Evolutionary conservation across 2,329 filamentous ascomycete species (phyloP), one percentile per base, ranked within the genome.

Genomic region (Neofusicoccum umdonicola): DNA sequence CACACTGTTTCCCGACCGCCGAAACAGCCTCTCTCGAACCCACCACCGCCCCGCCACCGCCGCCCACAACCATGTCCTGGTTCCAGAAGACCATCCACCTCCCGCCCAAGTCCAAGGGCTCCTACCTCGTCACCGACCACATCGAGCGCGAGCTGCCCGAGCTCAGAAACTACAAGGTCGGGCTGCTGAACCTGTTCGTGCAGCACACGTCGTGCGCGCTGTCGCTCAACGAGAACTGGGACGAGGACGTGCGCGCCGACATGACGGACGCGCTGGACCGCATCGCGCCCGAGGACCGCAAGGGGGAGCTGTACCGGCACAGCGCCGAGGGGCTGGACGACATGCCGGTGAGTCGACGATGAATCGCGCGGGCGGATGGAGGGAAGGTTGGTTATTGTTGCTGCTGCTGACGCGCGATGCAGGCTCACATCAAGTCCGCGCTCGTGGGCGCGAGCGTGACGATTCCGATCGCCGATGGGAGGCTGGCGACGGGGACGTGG

Each of bases 121-220:
- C 88, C 62, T 97, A 97, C 81, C 90, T 98, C 66, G 85, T 98
- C 72, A 97, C 94, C 58, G 87, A 93, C 76, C 83, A 89, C 61
- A 85, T 98, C 64, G 70, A 87, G 31, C 81, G 83, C 57, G 82
- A 88, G 66, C 80, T 98, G 0, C 93, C 94, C 3, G 93, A 97
- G 79, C 85, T 98, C 68, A 83, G 84, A 66, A 77, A 86, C 69
- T 97, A 96, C 85, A 94, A 94, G 77, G 87, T 95, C 70, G 76
- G 76, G 3, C 68, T 78, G 1, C 81, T 98, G 67, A 88, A 97
- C 76, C 84, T 99, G 52, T 99, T 98, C 77, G 85, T 98, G 63
- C 94, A 99, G 80, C 95, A 99, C 80, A 99, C 95, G 4, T 92
- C 88, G 73, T 97, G 93, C 79, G 95, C 91, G 12, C 84, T 99